These are phyloP conservation scores for Huntiella savannae DNA, from an alignment of 2,329 filamentous ascomycete genomes.

Conservation along the genomic window DNA sequence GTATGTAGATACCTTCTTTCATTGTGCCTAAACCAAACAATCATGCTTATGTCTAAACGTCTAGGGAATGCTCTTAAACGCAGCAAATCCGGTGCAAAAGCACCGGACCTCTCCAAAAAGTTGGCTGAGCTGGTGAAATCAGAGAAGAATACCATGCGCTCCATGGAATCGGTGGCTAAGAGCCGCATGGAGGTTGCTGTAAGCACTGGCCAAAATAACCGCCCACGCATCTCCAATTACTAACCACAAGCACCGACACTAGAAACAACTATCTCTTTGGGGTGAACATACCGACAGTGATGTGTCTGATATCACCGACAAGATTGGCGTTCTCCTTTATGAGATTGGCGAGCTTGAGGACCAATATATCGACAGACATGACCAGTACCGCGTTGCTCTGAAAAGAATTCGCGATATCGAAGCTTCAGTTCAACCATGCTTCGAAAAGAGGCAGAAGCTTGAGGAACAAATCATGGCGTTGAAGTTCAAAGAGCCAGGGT, in stretches of 20 bases:
- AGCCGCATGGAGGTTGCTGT: conserved; percentile 98
- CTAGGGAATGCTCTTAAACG: conserved; percentile 49
- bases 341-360: conserved; percentile 97
- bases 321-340: conserved; percentile 92
- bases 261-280: conserved; percentile 99
- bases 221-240: neutral
- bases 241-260: conserved; percentile 5
- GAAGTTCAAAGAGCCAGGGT: conserved; percentile 99
- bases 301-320: conserved; percentile 96
- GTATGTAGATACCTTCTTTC: conserved; percentile 34
- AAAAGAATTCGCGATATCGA: conserved; percentile 99
- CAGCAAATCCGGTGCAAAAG: conserved; percentile 57
- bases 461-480: conserved; percentile 96
- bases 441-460: conserved; percentile 99
- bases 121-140: conserved; percentile 96
- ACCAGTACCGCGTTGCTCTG: conserved; percentile 97
- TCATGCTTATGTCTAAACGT: neutral
- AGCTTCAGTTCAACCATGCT: conserved; percentile 90
- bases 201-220: conserved; percentile 23
- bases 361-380: conserved; percentile 95
- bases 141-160: conserved; percentile 99
- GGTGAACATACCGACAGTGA: conserved; percentile 91
- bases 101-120: conserved; percentile 88
- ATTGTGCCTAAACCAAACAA: neutral
- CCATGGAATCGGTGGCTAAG: conserved; percentile 80